Evolutionary conservation across 1,284 basidiomycete species (phyloP), one percentile per base, ranked within the genome.

Genomic region (Heterobasidion parviporum): DNA sequence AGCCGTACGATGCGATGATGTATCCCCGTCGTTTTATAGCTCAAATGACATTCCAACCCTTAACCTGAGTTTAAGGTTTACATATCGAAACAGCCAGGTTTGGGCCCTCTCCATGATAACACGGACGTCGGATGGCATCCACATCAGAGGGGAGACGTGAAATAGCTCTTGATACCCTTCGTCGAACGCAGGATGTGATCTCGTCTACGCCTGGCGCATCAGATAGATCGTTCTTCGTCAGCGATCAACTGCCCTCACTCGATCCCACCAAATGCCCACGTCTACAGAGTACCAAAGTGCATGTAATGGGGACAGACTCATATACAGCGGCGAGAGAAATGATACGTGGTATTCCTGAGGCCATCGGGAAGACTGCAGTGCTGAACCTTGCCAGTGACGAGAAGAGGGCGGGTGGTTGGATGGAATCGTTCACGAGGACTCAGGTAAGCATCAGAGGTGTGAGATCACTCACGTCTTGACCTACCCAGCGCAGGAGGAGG

Each of bases 311-410:
- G 51, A 61, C 64, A 4, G 76, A 76, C 59, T 61, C 75, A 2
- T 75, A 74, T 59, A 67, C 67, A 0, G 63, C 65, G 12, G 74
- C 75, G 1, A 63, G 74, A 12, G 54, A 65, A 10, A 62, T 74
- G 35, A 62, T 76, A 33, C 54, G 60, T 15, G 56, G 61, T 32
- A 51, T 65, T 41, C 59, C 62, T 34, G 20, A 20, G n/a, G n/a
- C 41, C 12, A 14, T 16, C 6, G 66, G 67, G 1, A 74, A 70
- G 55, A 64, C 66, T 3, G 67, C 72, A 6, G 73, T 77, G 2
- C 63, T 77, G 34, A 77, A 76, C 55, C 64, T 78, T 5, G 76
- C 76, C 0, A 76, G 72, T 53, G 75, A 76, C 58, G 60, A 65
- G 41, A n/a, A 50, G 7, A 68, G 65, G 8, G 76, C 60, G 8